Percentiles rank a stretch among this genome's conserved stretches.
phyloP scores from a whole-genome alignment of 192 early-diverging fungal genomes.

The Linnemannia schmuckeri region DNA sequence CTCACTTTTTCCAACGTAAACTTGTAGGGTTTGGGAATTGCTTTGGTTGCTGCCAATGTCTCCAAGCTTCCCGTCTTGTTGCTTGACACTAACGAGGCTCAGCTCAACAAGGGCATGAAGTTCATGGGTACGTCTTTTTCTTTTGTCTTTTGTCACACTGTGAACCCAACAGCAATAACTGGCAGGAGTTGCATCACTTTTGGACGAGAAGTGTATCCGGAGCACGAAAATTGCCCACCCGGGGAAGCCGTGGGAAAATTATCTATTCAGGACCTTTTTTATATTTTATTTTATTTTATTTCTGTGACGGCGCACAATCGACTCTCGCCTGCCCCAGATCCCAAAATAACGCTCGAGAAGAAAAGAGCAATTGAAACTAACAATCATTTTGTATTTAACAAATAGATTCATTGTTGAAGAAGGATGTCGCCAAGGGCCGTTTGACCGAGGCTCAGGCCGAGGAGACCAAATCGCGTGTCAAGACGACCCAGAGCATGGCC shows the following conservation, averaged over 20 bases:
- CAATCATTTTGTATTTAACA: conserved; percentile 3
- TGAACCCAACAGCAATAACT: background rate
- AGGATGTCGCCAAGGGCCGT: conserved; percentile 91
- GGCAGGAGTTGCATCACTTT: background rate
- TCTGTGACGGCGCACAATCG: background rate
- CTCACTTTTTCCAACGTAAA: background rate
- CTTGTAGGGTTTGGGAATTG: conserved; percentile 83
- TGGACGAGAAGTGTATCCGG: background rate
- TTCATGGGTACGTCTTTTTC: conserved; percentile 75
- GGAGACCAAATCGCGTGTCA: conserved; percentile 73
- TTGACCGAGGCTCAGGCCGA: conserved; percentile 83
- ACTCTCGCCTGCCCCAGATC: background rate
- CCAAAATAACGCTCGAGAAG: background rate
- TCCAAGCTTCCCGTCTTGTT: conserved; percentile 85
- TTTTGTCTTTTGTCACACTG: background rate
- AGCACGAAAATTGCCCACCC: background rate
- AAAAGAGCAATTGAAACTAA: conserved; percentile 8
- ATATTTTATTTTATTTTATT: background rate
- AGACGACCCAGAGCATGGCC: conserved; percentile 68
- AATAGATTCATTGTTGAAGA: conserved; percentile 85
- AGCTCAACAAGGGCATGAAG: conserved; percentile 84
- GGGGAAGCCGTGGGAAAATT: conserved; percentile 16
- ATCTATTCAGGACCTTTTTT: background rate
- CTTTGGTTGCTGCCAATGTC: conserved; percentile 86
- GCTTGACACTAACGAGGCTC: conserved; percentile 82